A percentile compares a stretch with the other conserved stretches of the same genome.
These are phyloP conservation scores for Thermothielavioides terrestris DNA, from an alignment of 495 filamentous ascomycete genomes.

Conservation along the genomic window DNA sequence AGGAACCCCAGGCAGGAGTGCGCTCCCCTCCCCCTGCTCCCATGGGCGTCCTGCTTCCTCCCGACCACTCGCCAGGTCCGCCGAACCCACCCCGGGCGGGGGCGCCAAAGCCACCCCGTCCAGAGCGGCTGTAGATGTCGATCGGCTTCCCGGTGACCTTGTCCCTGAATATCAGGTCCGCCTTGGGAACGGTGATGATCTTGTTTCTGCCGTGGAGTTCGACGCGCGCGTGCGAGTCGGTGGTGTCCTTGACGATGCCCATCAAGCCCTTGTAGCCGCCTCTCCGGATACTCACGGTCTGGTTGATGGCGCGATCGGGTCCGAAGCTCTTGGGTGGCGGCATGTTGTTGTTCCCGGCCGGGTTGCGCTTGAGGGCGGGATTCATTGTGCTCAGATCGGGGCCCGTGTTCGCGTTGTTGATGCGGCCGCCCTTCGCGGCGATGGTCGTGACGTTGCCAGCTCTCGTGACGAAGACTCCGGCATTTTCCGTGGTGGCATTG, in stretches of 20 bases:
- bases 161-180: slow-evolving; percentile 72
- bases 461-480: slow-evolving; percentile 82
- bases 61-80: slow-evolving; percentile 30
- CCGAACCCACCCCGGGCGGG: slow-evolving; percentile 25
- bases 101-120: slow-evolving; percentile 30
- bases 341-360: slow-evolving; percentile 47
- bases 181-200: slow-evolving; percentile 70
- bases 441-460: slow-evolving; percentile 78
- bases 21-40: slow-evolving; percentile 50
- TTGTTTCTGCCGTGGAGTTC: slow-evolving; percentile 91
- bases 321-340: slow-evolving; percentile 70
- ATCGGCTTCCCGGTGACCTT: slow-evolving; percentile 66
- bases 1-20: slow-evolving; percentile 59
- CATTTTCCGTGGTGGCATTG: slow-evolving; percentile 75
- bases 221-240: slow-evolving; percentile 72
- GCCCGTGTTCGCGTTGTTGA: slow-evolving; percentile 47
- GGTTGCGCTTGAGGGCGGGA: slow-evolving; percentile 65
- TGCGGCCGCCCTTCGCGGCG: slow-evolving; percentile 79
- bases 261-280: slow-evolving; percentile 87
- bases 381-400: slow-evolving; percentile 91
- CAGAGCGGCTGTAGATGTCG: slow-evolving; percentile 53
- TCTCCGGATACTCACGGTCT: slow-evolving; percentile 77
- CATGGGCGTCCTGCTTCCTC: slow-evolving; percentile 63
- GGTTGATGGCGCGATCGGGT: slow-evolving; percentile 76
- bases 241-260: slow-evolving; percentile 90